Conservation (phyloP, 768 basidiomycete genomes). For the Paxillus rubicundulus region DNA sequence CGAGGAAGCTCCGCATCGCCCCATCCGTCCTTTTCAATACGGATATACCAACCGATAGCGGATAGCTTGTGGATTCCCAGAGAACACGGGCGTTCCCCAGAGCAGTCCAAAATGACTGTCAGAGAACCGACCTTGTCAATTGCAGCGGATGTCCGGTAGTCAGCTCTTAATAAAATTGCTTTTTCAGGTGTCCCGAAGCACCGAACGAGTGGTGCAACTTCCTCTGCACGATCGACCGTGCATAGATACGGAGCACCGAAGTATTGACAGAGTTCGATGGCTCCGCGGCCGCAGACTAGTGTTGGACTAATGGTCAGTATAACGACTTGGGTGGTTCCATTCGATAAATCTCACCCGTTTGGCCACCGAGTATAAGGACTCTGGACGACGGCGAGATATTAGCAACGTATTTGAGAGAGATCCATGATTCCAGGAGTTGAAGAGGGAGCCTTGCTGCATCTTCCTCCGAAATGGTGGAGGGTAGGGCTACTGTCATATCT, state of each 20-base stretch:
- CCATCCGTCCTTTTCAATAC: neutral
- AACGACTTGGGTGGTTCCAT: too few relatives aligned
- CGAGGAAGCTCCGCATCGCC: neutral
- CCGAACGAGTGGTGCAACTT: slow-evolving; percentile 1
- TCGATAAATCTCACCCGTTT: neutral
- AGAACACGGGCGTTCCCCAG: neutral
- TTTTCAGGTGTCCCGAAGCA: neutral
- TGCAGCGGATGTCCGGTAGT: neutral
- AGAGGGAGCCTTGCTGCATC: slow-evolving; percentile 4
- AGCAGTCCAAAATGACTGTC: slow-evolving; percentile 6
- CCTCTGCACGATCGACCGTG: slow-evolving; percentile 4
- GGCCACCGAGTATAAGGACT: slow-evolving; percentile 7
- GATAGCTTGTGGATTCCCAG: slow-evolving; percentile 4
- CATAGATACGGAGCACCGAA: slow-evolving; percentile 2
- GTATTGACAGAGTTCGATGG: slow-evolving; percentile 5
- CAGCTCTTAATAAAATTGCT: neutral
- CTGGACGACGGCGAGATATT: slow-evolving; percentile 1
- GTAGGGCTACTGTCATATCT: neutral
- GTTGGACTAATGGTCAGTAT: neutral
- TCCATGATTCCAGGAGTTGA: slow-evolving; percentile 7
- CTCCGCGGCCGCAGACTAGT: slow-evolving; percentile 6
- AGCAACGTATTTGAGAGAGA: slow-evolving; percentile 2
- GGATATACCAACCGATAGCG: slow-evolving; percentile 5
- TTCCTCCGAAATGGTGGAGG: neutral
- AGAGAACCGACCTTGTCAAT: neutral